These are phyloP conservation scores for Chlamydomonas asymmetrica DNA, from an alignment of 139 green algal genomes.

Conservation along the genomic window DNA sequence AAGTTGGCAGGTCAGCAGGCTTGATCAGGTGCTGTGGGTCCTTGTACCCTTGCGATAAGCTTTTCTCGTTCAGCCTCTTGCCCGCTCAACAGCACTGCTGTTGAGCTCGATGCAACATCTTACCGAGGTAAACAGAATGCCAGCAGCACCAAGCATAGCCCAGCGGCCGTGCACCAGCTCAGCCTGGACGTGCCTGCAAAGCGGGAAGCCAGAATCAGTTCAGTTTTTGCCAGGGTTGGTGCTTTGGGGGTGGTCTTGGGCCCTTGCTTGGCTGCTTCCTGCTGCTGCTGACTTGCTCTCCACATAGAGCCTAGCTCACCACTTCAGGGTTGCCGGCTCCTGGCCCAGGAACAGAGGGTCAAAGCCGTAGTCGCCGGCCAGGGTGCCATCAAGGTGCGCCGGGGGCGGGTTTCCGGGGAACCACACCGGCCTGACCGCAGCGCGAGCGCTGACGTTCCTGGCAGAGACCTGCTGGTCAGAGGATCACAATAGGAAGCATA, in stretches of 20 bases:
- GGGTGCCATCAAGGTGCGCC: constrained; percentile 57
- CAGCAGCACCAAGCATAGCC: constrained; percentile 76
- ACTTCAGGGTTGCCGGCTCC: constrained; percentile 45
- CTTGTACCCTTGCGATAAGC: background rate
- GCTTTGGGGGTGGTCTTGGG: too few species aligned
- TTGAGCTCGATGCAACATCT: constrained; percentile 6
- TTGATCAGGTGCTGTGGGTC: background rate
- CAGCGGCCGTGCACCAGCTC: constrained; percentile 82
- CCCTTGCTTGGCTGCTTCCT: too few species aligned
- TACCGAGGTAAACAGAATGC: constrained; percentile 64
- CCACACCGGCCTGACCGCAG: constrained; percentile 43
- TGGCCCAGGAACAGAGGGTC: constrained; percentile 86
- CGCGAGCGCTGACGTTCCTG: constrained; percentile 20
- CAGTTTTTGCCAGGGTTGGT: too few species aligned
- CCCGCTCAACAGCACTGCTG: background rate
- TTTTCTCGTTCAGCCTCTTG: background rate
- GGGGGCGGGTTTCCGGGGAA: constrained; percentile 53
- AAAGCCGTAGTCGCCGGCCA: constrained; percentile 63
- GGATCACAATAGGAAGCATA: background rate
- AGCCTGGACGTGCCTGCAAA: constrained; percentile 76
- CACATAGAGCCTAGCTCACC: constrained; percentile 10
- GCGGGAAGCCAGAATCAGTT: background rate
- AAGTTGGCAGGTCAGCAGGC: background rate
- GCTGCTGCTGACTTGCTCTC: background rate
- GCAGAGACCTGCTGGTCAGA: background rate